phyloP scores from a whole-genome alignment of 2,329 filamentous ascomycete genomes.

The Sporothrix protearum region DNA sequence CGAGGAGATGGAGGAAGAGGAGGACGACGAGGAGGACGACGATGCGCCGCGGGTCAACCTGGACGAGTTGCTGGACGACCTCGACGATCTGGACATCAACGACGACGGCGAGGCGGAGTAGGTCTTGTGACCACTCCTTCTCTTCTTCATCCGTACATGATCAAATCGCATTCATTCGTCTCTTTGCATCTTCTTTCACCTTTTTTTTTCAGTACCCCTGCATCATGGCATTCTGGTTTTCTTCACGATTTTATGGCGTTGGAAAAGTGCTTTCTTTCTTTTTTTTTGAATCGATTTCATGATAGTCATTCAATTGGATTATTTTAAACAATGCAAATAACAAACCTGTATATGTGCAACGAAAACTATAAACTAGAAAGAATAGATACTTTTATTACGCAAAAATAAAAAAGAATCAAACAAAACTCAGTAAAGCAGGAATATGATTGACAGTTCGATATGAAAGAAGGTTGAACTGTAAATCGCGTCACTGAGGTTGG shows the following conservation, averaged over 20 bases:
- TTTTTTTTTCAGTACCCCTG: conserved; percentile 10
- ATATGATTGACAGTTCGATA: too few relatives aligned
- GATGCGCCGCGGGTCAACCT: conserved; percentile 68
- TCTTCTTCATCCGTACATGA: background rate
- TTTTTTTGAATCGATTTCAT: background rate
- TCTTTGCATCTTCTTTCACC: background rate
- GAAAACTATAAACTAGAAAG: background rate
- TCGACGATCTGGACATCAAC: conserved; percentile 79
- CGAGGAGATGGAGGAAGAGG: conserved; percentile 48
- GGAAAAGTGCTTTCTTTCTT: conserved; percentile 18
- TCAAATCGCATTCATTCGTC: background rate
- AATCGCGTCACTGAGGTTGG: too few relatives aligned
- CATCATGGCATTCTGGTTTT: conserved; percentile 19
- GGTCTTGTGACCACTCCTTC: background rate
- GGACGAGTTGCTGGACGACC: conserved; percentile 84
- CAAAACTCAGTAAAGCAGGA: background rate
- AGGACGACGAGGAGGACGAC: conserved; percentile 56
- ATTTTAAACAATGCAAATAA: background rate
- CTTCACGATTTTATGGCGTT: conserved; percentile 9
- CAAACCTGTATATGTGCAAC: too few relatives aligned
- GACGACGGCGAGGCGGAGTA: conserved; percentile 50
- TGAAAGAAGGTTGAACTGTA: too few relatives aligned
- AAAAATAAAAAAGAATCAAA: background rate
- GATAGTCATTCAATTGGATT: conserved; percentile 11
- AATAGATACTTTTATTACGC: background rate